Base-by-base conservation (phyloP, 306 rosid species). In the Fragaria nilgerrensis region DNA sequence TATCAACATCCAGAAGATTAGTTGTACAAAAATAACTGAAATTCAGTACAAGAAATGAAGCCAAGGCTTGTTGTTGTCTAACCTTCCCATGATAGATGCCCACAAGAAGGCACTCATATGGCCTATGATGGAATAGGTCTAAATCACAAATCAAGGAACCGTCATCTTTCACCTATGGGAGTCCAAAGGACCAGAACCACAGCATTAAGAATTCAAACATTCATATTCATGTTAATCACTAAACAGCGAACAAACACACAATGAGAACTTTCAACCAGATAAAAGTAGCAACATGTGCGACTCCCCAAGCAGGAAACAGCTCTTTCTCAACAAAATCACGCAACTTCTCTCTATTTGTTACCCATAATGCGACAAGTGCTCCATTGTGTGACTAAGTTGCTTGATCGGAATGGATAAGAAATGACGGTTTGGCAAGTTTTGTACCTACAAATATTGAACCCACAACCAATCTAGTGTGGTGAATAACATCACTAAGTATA, bases 221-320 rank as follows among this genome's bases (percentile, higher is more conserved):
- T 73, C 68, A 62, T 17, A 71, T 37, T 13, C 15, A 15, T 73
- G 12, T 58, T 36, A 70, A 44, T 61, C 41, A 75, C 44, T 7
- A 39, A 20, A 64, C 5, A 41, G 36, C 36, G 12, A 36, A 53
- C 44, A 72, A 58, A 83, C 77, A 27, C 15, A 37, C 17, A 63
- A 63, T 75, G 70, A 75, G 70, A 70, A 94, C 98, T 91, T 94
- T 94, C 81, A 94, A 86, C 98, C 98, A 94, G 86, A 85, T 85
- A 87, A 84, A 92, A 62, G 75, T 90, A 79, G 97, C 85, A 75
- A 86, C 82, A 83, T 84, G 79, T 75, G 77, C 76, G 53, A 92
- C 97, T 80, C 96, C 97, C 98, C 97, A 94, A 0, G 95, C 78
- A 75, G 96, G 90, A 80, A 94, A 94, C 56, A 94, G 88, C 86